Evolutionary conservation across 345 rosid species (phyloP).

Genomic region (Brassica nigra): DNA sequence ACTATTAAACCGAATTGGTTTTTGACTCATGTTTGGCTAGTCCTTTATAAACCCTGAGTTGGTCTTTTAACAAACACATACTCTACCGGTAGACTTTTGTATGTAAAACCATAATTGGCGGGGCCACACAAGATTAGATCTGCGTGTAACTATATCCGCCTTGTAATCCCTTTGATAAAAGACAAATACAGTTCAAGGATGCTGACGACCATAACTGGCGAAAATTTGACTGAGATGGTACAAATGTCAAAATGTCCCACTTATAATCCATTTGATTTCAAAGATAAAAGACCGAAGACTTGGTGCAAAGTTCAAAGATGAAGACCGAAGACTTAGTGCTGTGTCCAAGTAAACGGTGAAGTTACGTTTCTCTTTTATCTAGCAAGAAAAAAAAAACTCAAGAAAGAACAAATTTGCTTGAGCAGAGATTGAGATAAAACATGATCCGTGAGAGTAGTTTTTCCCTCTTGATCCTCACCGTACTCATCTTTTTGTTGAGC

Average conservation of each 20-base stretch:
- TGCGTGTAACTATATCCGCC: not conserved
- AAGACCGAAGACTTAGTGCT: not conserved
- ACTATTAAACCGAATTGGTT: not conserved
- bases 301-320: not conserved
- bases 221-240: not conserved
- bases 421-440: not conserved
- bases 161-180: not conserved
- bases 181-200: not conserved
- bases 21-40: too few relatives aligned
- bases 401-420: not conserved
- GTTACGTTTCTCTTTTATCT: not conserved
- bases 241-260: not conserved
- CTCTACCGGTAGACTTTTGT: not conserved
- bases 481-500: not conserved
- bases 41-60: not conserved
- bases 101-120: not conserved
- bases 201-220: not conserved
- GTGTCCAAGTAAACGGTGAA: not conserved
- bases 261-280: not conserved
- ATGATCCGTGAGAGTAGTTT: not conserved
- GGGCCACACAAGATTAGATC: not conserved
- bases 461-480: not conserved
- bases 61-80: too few relatives aligned
- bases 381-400: not conserved
- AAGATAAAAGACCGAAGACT: not conserved